A percentile compares a stretch with the other conserved stretches of the same genome.
Evolutionary conservation across 108 stramenopile genomes (phyloP).

Genomic region (Cylindrotheca fusiformis): DNA sequence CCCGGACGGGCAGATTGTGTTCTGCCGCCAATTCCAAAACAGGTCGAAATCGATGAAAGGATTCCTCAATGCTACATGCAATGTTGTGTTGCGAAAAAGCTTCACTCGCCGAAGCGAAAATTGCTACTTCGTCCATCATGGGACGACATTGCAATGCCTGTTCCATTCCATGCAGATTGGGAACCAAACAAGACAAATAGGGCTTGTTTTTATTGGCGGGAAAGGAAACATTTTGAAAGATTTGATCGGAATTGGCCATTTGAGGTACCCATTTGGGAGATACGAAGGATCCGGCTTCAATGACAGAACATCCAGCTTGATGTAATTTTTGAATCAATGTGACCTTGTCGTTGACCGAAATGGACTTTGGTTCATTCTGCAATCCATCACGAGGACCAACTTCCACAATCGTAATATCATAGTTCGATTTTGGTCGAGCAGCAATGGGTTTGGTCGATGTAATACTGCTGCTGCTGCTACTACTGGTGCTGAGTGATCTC

Average conservation of each 20-base stretch:
- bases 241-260: constrained; percentile 74
- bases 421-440: too few species aligned
- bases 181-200: constrained; percentile 54
- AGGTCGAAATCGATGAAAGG: constrained; percentile 65
- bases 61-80: constrained; percentile 83
- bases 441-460: background rate
- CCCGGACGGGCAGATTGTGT: constrained; percentile 56
- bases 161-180: constrained; percentile 74
- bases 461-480: background rate
- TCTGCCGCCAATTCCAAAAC: constrained; percentile 43
- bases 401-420: constrained; percentile 48
- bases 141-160: constrained; percentile 29
- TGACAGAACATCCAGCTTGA: constrained; percentile 54
- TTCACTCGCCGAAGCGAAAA: constrained; percentile 88
- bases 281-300: constrained; percentile 85
- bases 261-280: constrained; percentile 91
- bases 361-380: constrained; percentile 62
- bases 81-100: constrained; percentile 79
- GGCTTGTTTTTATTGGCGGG: background rate
- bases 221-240: constrained; percentile 37
- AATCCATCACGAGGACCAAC: constrained; percentile 73
- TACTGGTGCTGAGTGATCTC: too few species aligned
- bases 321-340: constrained; percentile 47
- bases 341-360: constrained; percentile 61
- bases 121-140: constrained; percentile 68